These are phyloP conservation scores for Hanseniaspora lindneri DNA, from an alignment of 805 yeast genomes.

Conservation along the genomic window DNA sequence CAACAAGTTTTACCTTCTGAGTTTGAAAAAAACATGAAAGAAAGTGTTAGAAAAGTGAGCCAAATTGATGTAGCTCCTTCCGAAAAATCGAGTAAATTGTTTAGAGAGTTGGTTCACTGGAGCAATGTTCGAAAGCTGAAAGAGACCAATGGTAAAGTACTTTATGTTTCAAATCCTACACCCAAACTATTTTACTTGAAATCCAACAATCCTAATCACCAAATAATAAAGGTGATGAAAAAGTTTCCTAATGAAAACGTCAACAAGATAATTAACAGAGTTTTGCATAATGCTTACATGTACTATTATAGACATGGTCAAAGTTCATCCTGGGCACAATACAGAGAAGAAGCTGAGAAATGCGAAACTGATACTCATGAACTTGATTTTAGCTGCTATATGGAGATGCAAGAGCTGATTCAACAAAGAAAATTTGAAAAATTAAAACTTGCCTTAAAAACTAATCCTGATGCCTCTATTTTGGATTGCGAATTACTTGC, in stretches of 20 bases:
- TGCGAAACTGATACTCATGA: not conserved
- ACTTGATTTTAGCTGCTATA: not conserved
- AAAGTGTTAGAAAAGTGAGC: not conserved
- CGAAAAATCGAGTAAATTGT: not conserved
- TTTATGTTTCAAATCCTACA: not conserved
- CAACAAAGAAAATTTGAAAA: not conserved
- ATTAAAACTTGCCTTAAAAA: not conserved
- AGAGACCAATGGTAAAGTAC: not conserved
- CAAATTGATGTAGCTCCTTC: not conserved
- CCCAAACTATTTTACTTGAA: not conserved
- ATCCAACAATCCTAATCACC: not conserved
- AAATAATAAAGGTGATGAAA: slow-evolving; percentile 3
- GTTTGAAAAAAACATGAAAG: not conserved
- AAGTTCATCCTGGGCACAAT: not conserved
- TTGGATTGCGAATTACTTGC: not conserved
- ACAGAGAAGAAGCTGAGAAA: not conserved
- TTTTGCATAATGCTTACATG: slow-evolving; percentile 12
- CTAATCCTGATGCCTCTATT: not conserved
- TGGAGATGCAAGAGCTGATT: not conserved
- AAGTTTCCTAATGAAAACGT: slow-evolving; percentile 3
- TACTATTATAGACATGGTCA: slow-evolving; percentile 1
- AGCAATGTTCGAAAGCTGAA: not conserved
- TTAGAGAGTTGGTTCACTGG: not conserved
- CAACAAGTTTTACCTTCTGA: not conserved
- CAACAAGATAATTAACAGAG: not conserved